Percentiles rank a stretch among this genome's conserved stretches.
phyloP scores from a whole-genome alignment of 2,329 filamentous ascomycete genomes.

The Trichoderma atrobrunneum region DNA sequence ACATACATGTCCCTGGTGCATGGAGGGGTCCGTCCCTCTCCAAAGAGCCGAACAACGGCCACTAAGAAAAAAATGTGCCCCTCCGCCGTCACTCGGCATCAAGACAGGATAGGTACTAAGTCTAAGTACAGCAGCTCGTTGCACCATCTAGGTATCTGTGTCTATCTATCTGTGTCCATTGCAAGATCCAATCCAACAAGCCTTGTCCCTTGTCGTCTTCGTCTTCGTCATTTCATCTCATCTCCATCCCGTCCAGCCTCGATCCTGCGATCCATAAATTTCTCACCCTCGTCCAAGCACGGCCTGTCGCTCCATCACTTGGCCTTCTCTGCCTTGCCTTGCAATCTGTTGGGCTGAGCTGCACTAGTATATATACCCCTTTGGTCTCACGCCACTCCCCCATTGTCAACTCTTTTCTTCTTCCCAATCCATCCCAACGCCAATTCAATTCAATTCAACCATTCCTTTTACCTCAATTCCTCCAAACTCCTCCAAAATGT shows the following conservation, averaged over 20 bases:
- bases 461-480: background rate
- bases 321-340: background rate
- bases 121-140: background rate
- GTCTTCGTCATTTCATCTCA: background rate
- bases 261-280: slow-evolving; percentile 6
- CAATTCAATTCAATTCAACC: slow-evolving; percentile 6
- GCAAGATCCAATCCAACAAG: background rate
- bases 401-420: background rate
- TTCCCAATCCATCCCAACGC: background rate
- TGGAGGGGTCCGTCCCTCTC: background rate
- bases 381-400: background rate
- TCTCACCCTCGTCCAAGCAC: background rate
- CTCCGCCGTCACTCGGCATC: slow-evolving; percentile 13
- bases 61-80: slow-evolving; percentile 11
- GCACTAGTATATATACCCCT: slow-evolving; percentile 10
- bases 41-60: background rate
- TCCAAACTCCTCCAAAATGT: slow-evolving; percentile 53
- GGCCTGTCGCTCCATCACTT: background rate
- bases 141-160: background rate
- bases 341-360: slow-evolving; percentile 4
- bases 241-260: background rate
- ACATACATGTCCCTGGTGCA: no score
- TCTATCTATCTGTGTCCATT: background rate
- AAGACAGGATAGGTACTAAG: background rate
- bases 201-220: background rate